Evolutionary conservation across 352 stramenopile genomes (phyloP).

Genomic region (Phytophthora melonis): DNA sequence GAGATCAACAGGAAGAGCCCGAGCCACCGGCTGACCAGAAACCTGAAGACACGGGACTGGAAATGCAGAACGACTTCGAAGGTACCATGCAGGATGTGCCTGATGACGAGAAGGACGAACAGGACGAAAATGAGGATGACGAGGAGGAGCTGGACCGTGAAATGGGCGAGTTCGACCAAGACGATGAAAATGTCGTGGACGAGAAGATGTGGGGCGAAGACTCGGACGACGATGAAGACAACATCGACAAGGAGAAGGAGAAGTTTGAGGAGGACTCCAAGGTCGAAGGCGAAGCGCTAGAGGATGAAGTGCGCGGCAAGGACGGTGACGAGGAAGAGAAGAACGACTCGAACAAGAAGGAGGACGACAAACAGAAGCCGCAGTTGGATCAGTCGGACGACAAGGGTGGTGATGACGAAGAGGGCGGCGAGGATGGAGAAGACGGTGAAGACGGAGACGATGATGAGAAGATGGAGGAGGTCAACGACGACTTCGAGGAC

Average conservation of each 20-base stretch:
- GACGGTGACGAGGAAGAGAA: constrained; percentile 90
- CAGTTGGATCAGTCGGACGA: constrained; percentile 56
- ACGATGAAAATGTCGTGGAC: constrained; percentile 99
- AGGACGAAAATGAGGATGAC: constrained; percentile 88
- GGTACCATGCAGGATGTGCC: constrained; percentile 98
- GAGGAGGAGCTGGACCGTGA: constrained; percentile 98
- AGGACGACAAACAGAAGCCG: constrained; percentile 61
- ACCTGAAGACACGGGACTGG: constrained; percentile 96
- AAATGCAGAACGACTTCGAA: constrained; percentile 99
- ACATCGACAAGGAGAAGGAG: constrained; percentile 97
- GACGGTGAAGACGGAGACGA: constrained; percentile 55
- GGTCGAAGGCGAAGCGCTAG: constrained; percentile 78
- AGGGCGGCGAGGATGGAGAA: constrained; percentile 41
- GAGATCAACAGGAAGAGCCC: constrained; percentile 88
- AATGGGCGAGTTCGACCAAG: constrained; percentile 97
- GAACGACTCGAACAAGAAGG: constrained; percentile 63
- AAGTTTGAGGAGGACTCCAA: constrained; percentile 93
- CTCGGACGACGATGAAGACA: constrained; percentile 92
- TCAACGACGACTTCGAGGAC: constrained; percentile 93
- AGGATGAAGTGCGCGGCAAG: constrained; percentile 92
- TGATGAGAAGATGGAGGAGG: constrained; percentile 79
- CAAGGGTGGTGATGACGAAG: constrained; percentile 47
- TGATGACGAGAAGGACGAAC: constrained; percentile 92
- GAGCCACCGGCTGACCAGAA: constrained; percentile 90
- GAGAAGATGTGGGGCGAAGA: constrained; percentile 99